Conservation (phyloP, 805 yeast species). For the Yamadazyma sp. region DNA sequence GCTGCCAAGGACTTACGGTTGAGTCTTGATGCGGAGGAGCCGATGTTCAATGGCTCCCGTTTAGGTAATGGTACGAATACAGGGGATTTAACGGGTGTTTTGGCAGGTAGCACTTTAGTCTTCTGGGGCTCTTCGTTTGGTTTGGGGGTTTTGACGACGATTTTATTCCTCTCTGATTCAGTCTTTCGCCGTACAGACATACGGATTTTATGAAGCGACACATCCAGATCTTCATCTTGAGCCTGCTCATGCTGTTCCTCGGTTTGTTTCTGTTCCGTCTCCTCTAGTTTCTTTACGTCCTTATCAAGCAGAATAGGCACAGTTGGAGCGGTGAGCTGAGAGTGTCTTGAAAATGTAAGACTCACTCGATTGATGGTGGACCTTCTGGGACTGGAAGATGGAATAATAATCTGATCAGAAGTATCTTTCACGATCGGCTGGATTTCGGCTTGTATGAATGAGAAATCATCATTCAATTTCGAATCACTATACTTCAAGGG, state of each 20-base stretch:
- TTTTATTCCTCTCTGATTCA: constrained; percentile 3
- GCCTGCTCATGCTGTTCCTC: background rate
- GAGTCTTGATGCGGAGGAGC: constrained; percentile 19
- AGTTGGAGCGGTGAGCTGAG: constrained; percentile 11
- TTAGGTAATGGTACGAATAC: constrained; percentile 38
- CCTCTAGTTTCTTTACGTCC: background rate
- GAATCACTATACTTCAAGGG: constrained; percentile 1
- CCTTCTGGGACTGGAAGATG: constrained; percentile 7
- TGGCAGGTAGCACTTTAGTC: constrained; percentile 1
- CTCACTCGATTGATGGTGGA: constrained; percentile 7
- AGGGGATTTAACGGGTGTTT: constrained; percentile 33
- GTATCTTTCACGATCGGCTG: background rate
- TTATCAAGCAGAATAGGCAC: constrained; percentile 2
- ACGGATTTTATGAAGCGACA: constrained; percentile 15
- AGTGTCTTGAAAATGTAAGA: constrained; percentile 7
- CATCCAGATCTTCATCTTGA: constrained; percentile 7
- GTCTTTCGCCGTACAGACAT: constrained; percentile 17
- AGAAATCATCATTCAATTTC: constrained; percentile 1
- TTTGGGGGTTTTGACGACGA: background rate
- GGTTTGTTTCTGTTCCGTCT: background rate
- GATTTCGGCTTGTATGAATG: constrained; percentile 2
- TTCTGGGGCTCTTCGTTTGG: background rate
- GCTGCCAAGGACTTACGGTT: constrained; percentile 12
- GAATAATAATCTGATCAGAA: constrained; percentile 5
- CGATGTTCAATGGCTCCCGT: constrained; percentile 35